Evolutionary conservation across 2,329 filamentous ascomycete species (phyloP), one percentile per base, ranked within the genome.

Genomic region (Fusarium cyanostomum): DNA sequence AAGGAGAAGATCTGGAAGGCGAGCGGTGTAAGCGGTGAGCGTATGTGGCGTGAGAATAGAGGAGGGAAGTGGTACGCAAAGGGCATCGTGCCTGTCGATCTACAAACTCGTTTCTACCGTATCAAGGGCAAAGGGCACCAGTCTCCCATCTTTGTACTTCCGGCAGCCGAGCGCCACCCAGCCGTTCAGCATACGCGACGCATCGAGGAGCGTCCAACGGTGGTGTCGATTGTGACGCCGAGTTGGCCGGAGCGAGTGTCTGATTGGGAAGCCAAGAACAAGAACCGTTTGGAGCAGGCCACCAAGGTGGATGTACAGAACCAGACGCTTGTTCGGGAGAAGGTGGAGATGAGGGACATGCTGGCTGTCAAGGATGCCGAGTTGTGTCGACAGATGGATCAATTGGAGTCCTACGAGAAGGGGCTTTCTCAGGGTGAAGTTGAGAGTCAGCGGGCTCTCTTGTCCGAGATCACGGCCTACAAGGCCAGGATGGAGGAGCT

Each of bases 91-190:
- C 72, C 76, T 16, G 71, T 86, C 15, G 81, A 86, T 65, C 59
- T 86, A 10, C 69, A 63, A 28, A 84, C 84, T 21, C 76, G 85
- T 4, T 86, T 81, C 71, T 84, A 82, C 69, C 82, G 85, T 15
- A 67, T 86, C 21, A 78, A 80, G 21, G 78, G 77, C 15, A 75
- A 75, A 12, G 79, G 80, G 0, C 64, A 61, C 1, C 71, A 74
- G 31, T 76, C 78, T 3, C 82, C 84, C 43, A 73, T 87, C 56
- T 86, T 86, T 66, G 73, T 87, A 8, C 73, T 85, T 26, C 84
- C 84, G 1, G 84, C 80, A 4, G 79, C 79, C 55, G 74, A 78
- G 11, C 72, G 78, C 18, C 82, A 85, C 52, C 81, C 84, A 0
- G 77, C 72, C 16, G 77, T 79, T 7, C 70, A 72, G 55, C 72